A percentile compares a stretch with the other conserved stretches of the same genome.
Evolutionary conservation across 345 rosid species (phyloP).

Genomic region (Aquilaria yunnanensis): DNA sequence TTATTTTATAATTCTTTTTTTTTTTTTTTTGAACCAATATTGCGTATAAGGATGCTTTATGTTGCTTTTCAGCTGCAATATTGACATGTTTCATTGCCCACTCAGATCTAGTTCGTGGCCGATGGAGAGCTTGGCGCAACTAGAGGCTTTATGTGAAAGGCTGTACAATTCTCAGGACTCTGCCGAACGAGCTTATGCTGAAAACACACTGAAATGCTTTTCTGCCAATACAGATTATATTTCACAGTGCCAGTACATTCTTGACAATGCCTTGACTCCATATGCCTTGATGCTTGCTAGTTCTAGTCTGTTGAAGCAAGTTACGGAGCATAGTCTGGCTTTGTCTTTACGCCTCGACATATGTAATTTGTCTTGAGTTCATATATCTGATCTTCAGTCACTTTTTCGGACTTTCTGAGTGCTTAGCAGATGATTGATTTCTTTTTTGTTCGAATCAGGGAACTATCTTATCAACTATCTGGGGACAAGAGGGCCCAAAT

Average conservation of each 20-base stretch:
- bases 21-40: too few species aligned
- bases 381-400: background rate
- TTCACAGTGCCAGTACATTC: constrained; percentile 94
- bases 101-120: constrained; percentile 24
- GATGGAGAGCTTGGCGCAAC: constrained; percentile 97
- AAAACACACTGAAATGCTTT: constrained; percentile 87
- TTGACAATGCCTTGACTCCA: constrained; percentile 92
- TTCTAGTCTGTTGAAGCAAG: constrained; percentile 94
- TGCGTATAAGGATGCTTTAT: too few species aligned
- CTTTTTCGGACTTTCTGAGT: constrained; percentile 1
- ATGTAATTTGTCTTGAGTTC: constrained; percentile 32
- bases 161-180: constrained; percentile 92
- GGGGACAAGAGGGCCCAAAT: constrained; percentile 83
- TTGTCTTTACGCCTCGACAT: constrained; percentile 90
- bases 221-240: constrained; percentile 87
- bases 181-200: constrained; percentile 87
- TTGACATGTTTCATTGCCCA: constrained; percentile 11
- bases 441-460: constrained; percentile 31
- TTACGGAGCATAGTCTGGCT: constrained; percentile 88
- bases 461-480: constrained; percentile 79
- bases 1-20: too few species aligned
- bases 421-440: background rate
- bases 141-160: constrained; percentile 97
- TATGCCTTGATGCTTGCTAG: constrained; percentile 99
- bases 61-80: too few species aligned